Evolutionary conservation across 768 basidiomycete species (phyloP).

Genomic region (Chiua virens): DNA sequence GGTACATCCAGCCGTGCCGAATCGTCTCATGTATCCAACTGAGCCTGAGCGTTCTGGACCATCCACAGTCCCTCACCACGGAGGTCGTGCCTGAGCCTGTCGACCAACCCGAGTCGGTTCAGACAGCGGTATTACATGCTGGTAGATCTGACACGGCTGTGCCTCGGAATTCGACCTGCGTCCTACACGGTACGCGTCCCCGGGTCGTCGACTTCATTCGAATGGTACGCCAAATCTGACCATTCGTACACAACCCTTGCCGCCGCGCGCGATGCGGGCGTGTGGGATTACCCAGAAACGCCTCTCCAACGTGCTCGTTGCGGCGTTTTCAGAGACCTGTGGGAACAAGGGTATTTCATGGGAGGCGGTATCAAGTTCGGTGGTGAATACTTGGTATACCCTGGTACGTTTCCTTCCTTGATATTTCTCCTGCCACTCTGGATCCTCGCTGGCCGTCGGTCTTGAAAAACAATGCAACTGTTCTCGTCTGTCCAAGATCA

Average conservation of each 20-base stretch:
- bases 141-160: conserved; percentile 1
- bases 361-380: conserved; percentile 93
- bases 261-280: conserved; percentile 60
- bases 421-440: too few relatives aligned
- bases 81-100: not conserved
- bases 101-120: not conserved
- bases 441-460: not conserved
- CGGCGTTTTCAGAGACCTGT: conserved; percentile 75
- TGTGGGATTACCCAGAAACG: conserved; percentile 77
- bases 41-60: conserved; percentile 6
- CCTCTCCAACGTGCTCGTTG: conserved; percentile 71
- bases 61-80: not conserved
- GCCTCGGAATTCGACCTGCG: conserved; percentile 11
- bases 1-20: conserved; percentile 8
- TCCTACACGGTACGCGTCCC: conserved; percentile 65
- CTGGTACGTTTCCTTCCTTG: conserved; percentile 53
- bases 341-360: conserved; percentile 84
- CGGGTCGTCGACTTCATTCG: conserved; percentile 55
- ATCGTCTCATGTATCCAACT: not conserved
- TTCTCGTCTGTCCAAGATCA: not conserved
- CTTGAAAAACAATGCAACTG: not conserved
- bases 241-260: conserved; percentile 54
- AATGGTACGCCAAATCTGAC: conserved; percentile 62
- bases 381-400: conserved; percentile 95
- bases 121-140: not conserved